These are phyloP conservation scores for Nitzschia inconspicua DNA, from an alignment of 108 stramenopile species.

Conservation along the genomic window DNA sequence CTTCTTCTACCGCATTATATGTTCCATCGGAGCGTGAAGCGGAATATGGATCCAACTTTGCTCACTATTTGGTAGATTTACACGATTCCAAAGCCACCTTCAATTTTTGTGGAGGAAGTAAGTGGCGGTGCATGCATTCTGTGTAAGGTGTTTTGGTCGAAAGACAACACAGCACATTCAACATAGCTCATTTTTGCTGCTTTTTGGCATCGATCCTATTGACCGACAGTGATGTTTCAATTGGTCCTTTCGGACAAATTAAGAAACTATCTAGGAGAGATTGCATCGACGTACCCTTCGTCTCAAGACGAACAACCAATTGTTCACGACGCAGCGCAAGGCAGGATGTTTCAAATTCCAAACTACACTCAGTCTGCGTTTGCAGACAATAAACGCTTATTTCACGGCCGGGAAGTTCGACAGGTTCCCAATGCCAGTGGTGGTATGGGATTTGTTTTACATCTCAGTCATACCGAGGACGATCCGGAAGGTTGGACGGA, in stretches of 20 bases:
- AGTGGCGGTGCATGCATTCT: too few species aligned
- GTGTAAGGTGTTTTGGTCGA: too few species aligned
- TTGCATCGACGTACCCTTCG: slow-evolving; percentile 9
- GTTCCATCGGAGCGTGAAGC: not conserved
- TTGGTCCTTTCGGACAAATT: slow-evolving; percentile 61
- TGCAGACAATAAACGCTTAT: slow-evolving; percentile 56
- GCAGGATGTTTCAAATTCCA: slow-evolving; percentile 48
- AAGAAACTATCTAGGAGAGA: slow-evolving; percentile 35
- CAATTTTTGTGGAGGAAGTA: slow-evolving; percentile 81
- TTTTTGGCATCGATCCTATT: too few species aligned
- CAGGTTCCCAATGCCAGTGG: slow-evolving; percentile 64
- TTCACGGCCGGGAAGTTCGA: slow-evolving; percentile 79
- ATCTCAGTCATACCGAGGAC: slow-evolving; percentile 56
- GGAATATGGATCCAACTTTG: slow-evolving; percentile 28
- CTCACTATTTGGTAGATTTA: slow-evolving; percentile 73
- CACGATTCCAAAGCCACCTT: slow-evolving; percentile 60
- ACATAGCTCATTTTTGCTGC: too few species aligned
- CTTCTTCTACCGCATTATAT: slow-evolving; percentile 2
- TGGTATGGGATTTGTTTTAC: slow-evolving; percentile 74
- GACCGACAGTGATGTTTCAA: slow-evolving; percentile 86
- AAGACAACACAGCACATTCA: too few species aligned
- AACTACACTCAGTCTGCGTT: slow-evolving; percentile 44
- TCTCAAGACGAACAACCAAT: not conserved
- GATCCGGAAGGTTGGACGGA: slow-evolving; percentile 75
- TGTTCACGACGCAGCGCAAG: slow-evolving; percentile 34